Percentiles rank a stretch among this genome's conserved stretches.
Conservation (phyloP, 2,329 filamentous ascomycete species). For the Aspergillus fumigatiaffinis region DNA sequence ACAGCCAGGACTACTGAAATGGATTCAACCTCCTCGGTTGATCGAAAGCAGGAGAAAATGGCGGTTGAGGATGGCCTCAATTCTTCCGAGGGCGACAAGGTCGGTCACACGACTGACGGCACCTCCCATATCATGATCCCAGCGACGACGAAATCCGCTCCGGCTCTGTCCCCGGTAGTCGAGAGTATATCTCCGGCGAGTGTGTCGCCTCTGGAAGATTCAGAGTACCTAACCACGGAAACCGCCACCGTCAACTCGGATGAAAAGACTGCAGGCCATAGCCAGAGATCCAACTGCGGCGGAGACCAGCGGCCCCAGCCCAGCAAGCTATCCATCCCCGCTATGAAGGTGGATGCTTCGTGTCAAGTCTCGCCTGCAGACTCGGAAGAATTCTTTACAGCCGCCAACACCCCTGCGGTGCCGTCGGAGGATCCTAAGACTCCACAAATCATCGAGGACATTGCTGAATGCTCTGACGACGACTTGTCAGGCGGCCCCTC, state of each 20-base stretch:
- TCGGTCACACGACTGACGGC: conserved; percentile 1
- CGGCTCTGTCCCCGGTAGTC: conserved; percentile 23
- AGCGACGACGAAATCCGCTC: conserved; percentile 12
- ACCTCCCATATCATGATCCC: conserved; percentile 7
- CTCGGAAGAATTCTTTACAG: conserved; percentile 43
- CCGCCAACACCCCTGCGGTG: conserved; percentile 40
- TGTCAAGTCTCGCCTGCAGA: conserved; percentile 35
- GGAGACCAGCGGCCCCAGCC: conserved; percentile 20
- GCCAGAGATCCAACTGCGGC: conserved; percentile 16
- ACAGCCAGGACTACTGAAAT: conserved; percentile 16
- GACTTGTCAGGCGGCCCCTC: conserved; percentile 34
- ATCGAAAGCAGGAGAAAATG: conserved; percentile 6
- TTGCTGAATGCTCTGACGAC: conserved; percentile 14
- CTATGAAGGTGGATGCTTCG: conserved; percentile 25
- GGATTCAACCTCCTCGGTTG: conserved; percentile 15
- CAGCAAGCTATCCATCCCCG: conserved; percentile 21
- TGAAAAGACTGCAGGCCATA: conserved; percentile 1
- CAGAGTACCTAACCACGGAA: conserved; percentile 3
- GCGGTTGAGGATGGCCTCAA: conserved; percentile 4
- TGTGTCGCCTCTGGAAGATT: conserved; percentile 5
- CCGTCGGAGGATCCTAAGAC: conserved; percentile 25
- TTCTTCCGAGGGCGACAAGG: conserved; percentile 5
- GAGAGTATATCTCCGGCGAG: conserved; percentile 24
- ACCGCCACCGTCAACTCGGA: conserved; percentile 1
- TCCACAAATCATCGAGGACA: conserved; percentile 14